phyloP scores from a whole-genome alignment of 805 yeast species.

The Torulaspora microellipsoides region DNA sequence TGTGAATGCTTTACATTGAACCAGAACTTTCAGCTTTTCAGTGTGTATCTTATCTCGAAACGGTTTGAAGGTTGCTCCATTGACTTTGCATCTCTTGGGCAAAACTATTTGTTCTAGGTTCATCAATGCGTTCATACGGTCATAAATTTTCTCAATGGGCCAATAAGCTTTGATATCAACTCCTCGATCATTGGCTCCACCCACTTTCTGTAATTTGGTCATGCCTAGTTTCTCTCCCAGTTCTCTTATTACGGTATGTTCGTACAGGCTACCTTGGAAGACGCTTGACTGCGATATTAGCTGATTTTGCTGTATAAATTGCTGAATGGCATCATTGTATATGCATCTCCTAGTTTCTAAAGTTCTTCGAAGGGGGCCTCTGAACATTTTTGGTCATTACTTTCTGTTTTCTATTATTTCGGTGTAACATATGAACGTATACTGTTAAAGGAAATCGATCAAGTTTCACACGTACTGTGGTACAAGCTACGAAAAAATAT shows the following conservation, averaged over 20 bases:
- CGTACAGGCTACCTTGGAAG: constrained; percentile 34
- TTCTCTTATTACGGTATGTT: constrained; percentile 32
- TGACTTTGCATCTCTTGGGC: constrained; percentile 19
- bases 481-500: too few species aligned
- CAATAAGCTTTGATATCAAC: constrained; percentile 32
- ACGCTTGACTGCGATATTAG: constrained; percentile 27
- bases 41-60: constrained; percentile 13
- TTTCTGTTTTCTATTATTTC: too few species aligned
- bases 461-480: too few species aligned
- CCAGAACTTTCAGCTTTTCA: constrained; percentile 19
- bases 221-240: constrained; percentile 25
- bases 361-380: background rate
- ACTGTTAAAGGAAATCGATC: background rate
- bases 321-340: constrained; percentile 16
- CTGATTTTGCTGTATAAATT: constrained; percentile 21
- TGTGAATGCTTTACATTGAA: constrained; percentile 34
- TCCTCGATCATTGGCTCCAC: constrained; percentile 35
- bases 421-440: too few species aligned
- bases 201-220: constrained; percentile 22
- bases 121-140: constrained; percentile 6
- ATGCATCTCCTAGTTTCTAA: constrained; percentile 6
- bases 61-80: constrained; percentile 21
- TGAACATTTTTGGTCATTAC: too few species aligned
- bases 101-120: constrained; percentile 5
- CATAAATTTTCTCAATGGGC: constrained; percentile 19